These are phyloP conservation scores for Nannochloropsis gaditana DNA, from an alignment of 108 stramenopile species.

Conservation along the genomic window DNA sequence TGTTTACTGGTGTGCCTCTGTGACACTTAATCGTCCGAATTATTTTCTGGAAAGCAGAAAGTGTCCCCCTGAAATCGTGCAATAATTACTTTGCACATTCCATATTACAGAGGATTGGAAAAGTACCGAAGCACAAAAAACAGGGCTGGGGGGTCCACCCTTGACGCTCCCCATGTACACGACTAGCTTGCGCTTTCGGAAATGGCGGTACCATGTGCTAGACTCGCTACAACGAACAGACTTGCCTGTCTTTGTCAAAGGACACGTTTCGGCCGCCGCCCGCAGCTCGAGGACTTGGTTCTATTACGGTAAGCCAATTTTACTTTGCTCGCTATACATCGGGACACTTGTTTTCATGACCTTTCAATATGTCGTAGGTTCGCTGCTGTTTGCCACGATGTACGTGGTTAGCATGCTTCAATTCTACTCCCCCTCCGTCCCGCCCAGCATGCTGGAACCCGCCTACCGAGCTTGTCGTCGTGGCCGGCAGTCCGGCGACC, in stretches of 20 bases:
- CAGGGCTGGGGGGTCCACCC: neutral
- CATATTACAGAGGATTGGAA: too few species aligned
- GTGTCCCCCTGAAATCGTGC: too few species aligned
- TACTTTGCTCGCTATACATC: neutral
- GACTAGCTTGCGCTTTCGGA: slow-evolving; percentile 19
- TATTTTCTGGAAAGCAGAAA: too few species aligned
- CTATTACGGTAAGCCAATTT: neutral
- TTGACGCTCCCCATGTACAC: neutral
- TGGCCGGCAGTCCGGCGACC: neutral
- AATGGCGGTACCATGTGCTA: slow-evolving; percentile 13
- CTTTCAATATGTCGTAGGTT: neutral
- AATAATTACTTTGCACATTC: too few species aligned
- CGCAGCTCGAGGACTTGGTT: neutral
- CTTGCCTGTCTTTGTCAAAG: slow-evolving; percentile 8
- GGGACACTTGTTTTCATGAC: neutral
- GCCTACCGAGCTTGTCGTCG: slow-evolving; percentile 17
- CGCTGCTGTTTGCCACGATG: neutral
- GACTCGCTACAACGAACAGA: slow-evolving; percentile 19
- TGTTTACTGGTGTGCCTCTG: too few species aligned
- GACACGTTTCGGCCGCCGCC: slow-evolving; percentile 9
- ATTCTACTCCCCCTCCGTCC: slow-evolving; percentile 16
- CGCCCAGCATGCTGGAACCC: neutral
- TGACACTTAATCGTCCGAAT: too few species aligned
- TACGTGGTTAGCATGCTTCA: slow-evolving; percentile 1
- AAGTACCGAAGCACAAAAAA: neutral